These are phyloP conservation scores for Wallacemonas sp. DNA, from an alignment of 208 protist species.

Conservation along the genomic window DNA sequence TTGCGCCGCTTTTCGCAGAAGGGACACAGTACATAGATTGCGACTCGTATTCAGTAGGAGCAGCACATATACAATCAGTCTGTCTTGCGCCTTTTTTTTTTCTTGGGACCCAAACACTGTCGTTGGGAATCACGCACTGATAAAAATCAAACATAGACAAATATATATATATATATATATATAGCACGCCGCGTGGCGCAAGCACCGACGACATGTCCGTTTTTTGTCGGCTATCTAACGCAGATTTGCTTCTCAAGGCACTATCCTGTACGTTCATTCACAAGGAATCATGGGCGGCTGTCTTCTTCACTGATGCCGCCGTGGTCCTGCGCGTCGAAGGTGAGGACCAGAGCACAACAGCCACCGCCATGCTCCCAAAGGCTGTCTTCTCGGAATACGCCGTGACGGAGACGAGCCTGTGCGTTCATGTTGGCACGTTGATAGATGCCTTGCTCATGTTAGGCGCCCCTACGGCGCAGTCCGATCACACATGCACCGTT, in stretches of 20 bases:
- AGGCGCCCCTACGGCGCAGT: conserved; percentile 28
- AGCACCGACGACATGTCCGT: conserved; percentile 56
- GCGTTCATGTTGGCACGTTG: conserved; percentile 65
- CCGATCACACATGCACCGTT: conserved; percentile 25
- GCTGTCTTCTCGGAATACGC: conserved; percentile 78
- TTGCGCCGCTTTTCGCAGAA: too few relatives aligned
- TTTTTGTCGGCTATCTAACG: conserved; percentile 57
- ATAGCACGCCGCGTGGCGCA: too few relatives aligned
- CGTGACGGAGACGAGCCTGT: conserved; percentile 49
- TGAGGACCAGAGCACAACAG: conserved; percentile 66
- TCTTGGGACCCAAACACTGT: too few relatives aligned
- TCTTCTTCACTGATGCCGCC: conserved; percentile 58
- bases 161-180: neutral
- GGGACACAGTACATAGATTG: too few relatives aligned
- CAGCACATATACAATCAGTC: too few relatives aligned
- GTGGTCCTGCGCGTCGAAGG: conserved; percentile 76
- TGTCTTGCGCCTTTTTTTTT: too few relatives aligned
- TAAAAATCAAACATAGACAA: neutral
- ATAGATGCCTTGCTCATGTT: conserved; percentile 69
- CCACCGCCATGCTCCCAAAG: conserved; percentile 67
- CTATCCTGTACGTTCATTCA: conserved; percentile 38
- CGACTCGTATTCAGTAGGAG: too few relatives aligned
- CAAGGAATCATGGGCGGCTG: conserved; percentile 64
- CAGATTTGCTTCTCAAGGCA: conserved; percentile 58
- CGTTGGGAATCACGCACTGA: too few relatives aligned